A percentile compares a stretch with the other conserved stretches of the same genome.
Conservation (phyloP, 2,329 filamentous ascomycete genomes). For the Nannizziopsis arthrosporioides region DNA sequence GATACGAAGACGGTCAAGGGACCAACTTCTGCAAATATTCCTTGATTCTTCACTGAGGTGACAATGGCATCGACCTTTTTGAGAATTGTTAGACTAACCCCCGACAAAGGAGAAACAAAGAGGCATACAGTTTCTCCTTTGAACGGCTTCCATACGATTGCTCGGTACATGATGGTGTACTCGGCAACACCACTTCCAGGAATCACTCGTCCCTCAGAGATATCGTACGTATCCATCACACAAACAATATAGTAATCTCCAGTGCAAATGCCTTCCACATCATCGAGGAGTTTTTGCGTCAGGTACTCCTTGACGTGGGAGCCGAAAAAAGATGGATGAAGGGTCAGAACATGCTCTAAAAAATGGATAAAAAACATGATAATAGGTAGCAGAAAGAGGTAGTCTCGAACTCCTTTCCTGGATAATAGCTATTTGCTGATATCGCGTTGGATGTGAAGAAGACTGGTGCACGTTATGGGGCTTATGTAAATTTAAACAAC, state of each 20-base stretch:
- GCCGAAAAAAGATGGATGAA: constrained; percentile 95
- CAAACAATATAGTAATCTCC: constrained; percentile 96
- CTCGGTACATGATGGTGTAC: constrained; percentile 88
- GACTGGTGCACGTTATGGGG: no score
- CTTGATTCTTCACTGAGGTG: constrained; percentile 78
- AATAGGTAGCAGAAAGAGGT: constrained; percentile 14
- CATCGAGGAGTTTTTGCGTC: constrained; percentile 74
- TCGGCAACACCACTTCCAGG: constrained; percentile 85
- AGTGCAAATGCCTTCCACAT: constrained; percentile 90
- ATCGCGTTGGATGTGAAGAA: no score
- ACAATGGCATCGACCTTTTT: constrained; percentile 89
- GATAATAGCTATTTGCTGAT: no score
- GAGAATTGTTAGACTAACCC: constrained; percentile 14
- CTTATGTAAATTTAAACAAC: not conserved
- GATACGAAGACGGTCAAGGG: constrained; percentile 41
- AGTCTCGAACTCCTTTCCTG: no score
- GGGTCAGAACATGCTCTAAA: constrained; percentile 83
- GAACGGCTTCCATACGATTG: constrained; percentile 95
- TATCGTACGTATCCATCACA: constrained; percentile 92
- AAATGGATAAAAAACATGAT: constrained; percentile 97
- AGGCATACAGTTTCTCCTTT: constrained; percentile 84
- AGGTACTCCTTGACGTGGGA: constrained; percentile 87
- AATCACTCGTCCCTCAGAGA: constrained; percentile 83
- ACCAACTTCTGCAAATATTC: constrained; percentile 53
- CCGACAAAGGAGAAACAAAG: not conserved